Percentiles rank a stretch among this genome's conserved stretches.
These are phyloP conservation scores for Ogataea paradorogensis DNA, from an alignment of 805 yeast genomes.

Conservation along the genomic window DNA sequence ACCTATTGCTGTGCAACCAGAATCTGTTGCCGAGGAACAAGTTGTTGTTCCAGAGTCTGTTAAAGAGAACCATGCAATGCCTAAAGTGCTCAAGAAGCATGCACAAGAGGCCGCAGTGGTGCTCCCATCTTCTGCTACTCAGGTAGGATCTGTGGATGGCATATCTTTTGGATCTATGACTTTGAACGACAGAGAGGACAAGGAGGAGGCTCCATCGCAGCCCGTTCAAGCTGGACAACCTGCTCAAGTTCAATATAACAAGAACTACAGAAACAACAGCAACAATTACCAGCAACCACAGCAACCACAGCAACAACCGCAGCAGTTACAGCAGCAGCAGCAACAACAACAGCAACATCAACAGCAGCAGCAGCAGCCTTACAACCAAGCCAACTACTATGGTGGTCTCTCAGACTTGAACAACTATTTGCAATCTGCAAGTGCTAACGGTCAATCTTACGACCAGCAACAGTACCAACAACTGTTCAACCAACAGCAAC, in stretches of 20 bases:
- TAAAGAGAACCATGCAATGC: constrained; percentile 8
- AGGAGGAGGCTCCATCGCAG: constrained; percentile 21
- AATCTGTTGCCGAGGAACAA: not conserved
- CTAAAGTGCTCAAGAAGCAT: constrained; percentile 8
- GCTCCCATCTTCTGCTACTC: constrained; percentile 46
- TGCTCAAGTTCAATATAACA: constrained; percentile 18
- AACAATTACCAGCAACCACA: constrained; percentile 4
- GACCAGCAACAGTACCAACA: constrained; percentile 29
- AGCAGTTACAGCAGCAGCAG: constrained; percentile 15
- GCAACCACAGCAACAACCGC: constrained; percentile 16
- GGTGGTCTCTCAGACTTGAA: constrained; percentile 27
- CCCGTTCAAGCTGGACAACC: constrained; percentile 21
- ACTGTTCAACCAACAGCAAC: constrained; percentile 22
- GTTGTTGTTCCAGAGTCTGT: constrained; percentile 1
- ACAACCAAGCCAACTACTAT: constrained; percentile 21
- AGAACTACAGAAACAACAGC: constrained; percentile 12
- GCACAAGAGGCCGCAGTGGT: constrained; percentile 36
- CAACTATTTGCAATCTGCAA: constrained; percentile 26
- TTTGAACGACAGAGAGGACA: constrained; percentile 41
- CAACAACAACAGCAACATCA: constrained; percentile 20
- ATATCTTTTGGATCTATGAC: constrained; percentile 55
- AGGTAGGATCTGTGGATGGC: constrained; percentile 45
- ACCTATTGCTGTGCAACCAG: constrained; percentile 8
- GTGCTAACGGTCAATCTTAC: constrained; percentile 24
- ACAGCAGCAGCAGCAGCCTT: constrained; percentile 19